Conservation (phyloP, 164 flowering plant species). For the Brasenia schreberi region DNA sequence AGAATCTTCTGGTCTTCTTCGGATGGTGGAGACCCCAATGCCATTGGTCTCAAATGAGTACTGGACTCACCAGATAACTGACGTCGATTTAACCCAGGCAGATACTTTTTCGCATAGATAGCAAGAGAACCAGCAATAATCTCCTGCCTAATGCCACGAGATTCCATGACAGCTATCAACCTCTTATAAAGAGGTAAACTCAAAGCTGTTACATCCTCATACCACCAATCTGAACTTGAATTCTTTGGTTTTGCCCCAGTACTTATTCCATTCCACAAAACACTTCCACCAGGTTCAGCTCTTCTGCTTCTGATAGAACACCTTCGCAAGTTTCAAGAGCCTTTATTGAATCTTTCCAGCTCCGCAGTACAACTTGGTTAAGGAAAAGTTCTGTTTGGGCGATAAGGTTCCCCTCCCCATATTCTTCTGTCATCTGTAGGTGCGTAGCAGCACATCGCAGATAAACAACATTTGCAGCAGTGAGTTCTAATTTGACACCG, state of each 20-base stretch:
- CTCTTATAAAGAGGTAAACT: constrained; percentile 65
- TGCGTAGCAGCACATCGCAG: constrained; percentile 78
- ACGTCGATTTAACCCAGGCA: constrained; percentile 73
- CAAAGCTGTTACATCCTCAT: constrained; percentile 65
- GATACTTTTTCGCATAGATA: constrained; percentile 55
- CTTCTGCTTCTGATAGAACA: constrained; percentile 62
- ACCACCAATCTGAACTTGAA: constrained; percentile 87
- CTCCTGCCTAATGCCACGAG: constrained; percentile 63
- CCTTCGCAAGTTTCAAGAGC: constrained; percentile 80
- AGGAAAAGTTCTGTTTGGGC: constrained; percentile 68
- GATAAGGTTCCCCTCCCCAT: constrained; percentile 75
- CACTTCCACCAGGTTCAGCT: constrained; percentile 81
- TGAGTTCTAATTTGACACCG: constrained; percentile 84
- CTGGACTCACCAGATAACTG: constrained; percentile 26
- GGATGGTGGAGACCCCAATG: constrained; percentile 30
- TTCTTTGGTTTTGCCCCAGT: constrained; percentile 76
- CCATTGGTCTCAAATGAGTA: constrained; percentile 3
- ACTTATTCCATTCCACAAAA: constrained; percentile 92
- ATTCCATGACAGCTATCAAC: constrained; percentile 62
- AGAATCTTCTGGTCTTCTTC: constrained; percentile 74
- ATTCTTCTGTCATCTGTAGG: constrained; percentile 87
- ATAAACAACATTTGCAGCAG: constrained; percentile 73
- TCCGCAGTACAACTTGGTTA: constrained; percentile 58
- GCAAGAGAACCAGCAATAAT: constrained; percentile 63
- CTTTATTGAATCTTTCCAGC: constrained; percentile 78